These are phyloP conservation scores for Thyridium curvatum DNA, from an alignment of 2,329 filamentous ascomycete species.

Conservation along the genomic window DNA sequence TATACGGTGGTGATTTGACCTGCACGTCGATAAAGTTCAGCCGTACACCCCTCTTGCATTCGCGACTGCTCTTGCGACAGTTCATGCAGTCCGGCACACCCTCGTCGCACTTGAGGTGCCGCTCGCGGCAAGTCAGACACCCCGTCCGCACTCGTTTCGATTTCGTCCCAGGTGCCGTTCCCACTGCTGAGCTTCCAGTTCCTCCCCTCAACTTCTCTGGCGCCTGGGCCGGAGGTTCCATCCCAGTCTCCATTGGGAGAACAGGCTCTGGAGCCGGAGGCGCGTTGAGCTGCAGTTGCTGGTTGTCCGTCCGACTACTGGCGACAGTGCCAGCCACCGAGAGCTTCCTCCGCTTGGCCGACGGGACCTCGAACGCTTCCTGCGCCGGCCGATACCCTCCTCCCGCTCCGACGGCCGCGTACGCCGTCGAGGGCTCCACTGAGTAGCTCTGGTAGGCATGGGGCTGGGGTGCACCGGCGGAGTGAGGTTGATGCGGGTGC, in stretches of 20 bases:
- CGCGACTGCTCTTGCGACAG: conserved; percentile 78
- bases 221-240: background rate
- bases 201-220: background rate
- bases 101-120: conserved; percentile 69
- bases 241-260: background rate
- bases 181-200: background rate
- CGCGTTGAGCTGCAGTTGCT: conserved; percentile 3
- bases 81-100: conserved; percentile 60
- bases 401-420: conserved; percentile 15
- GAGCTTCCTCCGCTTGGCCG: conserved; percentile 19
- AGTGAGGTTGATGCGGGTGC: conserved; percentile 13
- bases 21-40: conserved; percentile 89
- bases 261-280: conserved; percentile 7
- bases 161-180: conserved; percentile 37
- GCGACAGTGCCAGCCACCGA: conserved; percentile 6
- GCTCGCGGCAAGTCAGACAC: background rate
- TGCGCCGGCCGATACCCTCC: background rate
- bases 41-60: conserved; percentile 79
- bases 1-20: conserved; percentile 59
- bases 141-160: conserved; percentile 72
- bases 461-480: conserved; percentile 8
- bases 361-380: conserved; percentile 15
- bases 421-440: conserved; percentile 21
- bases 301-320: conserved; percentile 8
- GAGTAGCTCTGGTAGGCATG: conserved; percentile 16